A percentile compares a stretch with the other conserved stretches of the same genome.
Evolutionary conservation across 1,139 yeast species (phyloP).

Genomic region (Pichiaceae sp.): DNA sequence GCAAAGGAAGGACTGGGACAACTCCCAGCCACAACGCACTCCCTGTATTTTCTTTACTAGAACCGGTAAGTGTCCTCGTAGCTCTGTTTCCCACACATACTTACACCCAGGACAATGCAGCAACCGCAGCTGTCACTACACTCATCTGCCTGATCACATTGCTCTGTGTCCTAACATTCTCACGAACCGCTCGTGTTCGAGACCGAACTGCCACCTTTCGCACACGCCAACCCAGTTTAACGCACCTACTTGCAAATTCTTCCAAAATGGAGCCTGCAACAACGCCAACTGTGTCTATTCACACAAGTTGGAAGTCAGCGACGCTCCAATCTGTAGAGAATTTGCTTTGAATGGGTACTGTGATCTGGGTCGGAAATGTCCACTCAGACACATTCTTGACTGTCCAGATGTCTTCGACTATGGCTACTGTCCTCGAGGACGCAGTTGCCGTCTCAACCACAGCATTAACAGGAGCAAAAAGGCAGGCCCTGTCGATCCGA

Average conservation of each 20-base stretch:
- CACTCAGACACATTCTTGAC: conserved; percentile 46
- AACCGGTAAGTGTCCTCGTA: conserved; percentile 29
- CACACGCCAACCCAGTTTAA: conserved; percentile 55
- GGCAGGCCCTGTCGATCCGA: not conserved
- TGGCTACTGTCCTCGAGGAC: conserved; percentile 42
- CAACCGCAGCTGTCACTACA: not conserved
- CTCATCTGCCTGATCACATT: conserved; percentile 31
- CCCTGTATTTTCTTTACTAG: conserved; percentile 34
- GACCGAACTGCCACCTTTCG: conserved; percentile 43
- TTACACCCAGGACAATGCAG: too few relatives aligned
- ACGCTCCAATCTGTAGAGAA: conserved; percentile 44
- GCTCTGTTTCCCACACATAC: conserved; percentile 34
- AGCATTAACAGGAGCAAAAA: not conserved
- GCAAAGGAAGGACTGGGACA: conserved; percentile 1
- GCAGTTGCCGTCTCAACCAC: conserved; percentile 6
- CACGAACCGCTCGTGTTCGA: conserved; percentile 40
- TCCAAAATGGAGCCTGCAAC: conserved; percentile 41
- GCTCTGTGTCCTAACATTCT: conserved; percentile 44
- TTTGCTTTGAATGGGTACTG: conserved; percentile 69
- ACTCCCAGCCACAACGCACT: conserved; percentile 10
- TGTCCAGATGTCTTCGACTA: conserved; percentile 68
- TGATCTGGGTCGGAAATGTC: conserved; percentile 49
- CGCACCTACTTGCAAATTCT: conserved; percentile 58
- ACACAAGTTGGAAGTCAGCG: conserved; percentile 34
- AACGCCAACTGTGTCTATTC: conserved; percentile 48